Conservation (phyloP, 345 rosid species). For the Citrus unshiu region DNA sequence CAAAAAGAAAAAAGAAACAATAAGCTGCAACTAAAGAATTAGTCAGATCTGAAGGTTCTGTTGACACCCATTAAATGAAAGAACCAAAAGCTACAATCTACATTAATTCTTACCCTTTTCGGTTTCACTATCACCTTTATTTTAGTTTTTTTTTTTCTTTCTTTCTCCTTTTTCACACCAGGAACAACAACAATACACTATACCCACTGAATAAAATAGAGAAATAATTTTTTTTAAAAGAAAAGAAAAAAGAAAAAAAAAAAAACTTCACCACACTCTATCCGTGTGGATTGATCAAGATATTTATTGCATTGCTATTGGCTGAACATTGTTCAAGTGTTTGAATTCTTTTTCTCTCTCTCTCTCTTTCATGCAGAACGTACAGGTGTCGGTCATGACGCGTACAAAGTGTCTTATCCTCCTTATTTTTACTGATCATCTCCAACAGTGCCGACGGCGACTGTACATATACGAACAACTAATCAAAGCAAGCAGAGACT, state of each 20-base stretch:
- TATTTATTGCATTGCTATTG: background rate
- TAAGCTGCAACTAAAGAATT: background rate
- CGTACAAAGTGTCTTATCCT: conserved; percentile 16
- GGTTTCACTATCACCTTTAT: background rate
- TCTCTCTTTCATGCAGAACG: conserved; percentile 48
- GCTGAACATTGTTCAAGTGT: background rate
- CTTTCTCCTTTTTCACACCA: background rate
- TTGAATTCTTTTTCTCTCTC: conserved; percentile 21
- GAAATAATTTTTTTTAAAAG: background rate
- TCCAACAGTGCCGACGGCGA: conserved; percentile 22
- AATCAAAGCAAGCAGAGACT: background rate
- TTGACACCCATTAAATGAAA: conserved; percentile 34
- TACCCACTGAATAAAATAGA: background rate
- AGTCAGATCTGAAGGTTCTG: conserved; percentile 53
- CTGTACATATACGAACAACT: background rate
- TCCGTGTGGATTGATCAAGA: background rate
- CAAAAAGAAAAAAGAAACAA: background rate
- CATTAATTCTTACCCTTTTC: conserved; percentile 18
- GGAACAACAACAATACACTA: background rate
- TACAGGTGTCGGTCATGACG: conserved; percentile 49
- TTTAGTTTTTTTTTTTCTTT: conserved; percentile 29
- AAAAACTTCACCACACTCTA: background rate
- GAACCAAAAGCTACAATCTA: conserved; percentile 12
- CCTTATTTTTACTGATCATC: conserved; percentile 18
- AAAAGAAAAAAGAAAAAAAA: background rate